Evolutionary conservation across 257 asterid species (phyloP), one percentile per base, ranked within the genome.

Genomic region (Solanum arcanum): DNA sequence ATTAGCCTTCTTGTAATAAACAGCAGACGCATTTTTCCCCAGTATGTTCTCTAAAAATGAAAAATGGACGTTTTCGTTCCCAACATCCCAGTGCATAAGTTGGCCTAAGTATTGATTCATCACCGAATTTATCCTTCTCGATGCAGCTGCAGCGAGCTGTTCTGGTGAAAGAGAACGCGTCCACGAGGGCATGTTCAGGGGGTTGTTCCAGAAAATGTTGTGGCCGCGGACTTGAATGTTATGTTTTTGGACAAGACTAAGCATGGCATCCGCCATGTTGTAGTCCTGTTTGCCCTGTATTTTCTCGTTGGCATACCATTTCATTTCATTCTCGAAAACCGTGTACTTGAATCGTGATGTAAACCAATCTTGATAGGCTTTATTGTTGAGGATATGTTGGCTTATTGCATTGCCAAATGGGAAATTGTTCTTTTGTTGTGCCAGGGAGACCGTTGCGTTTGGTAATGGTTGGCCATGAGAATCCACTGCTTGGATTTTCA

Each of bases 11-110:
- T 86, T 9, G 74, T 91, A 91, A 86, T 91, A 94, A 47, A 10
- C 6, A 16, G 91, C 64, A 0, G 95, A 90, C 1, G 94, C 93
- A 60, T 86, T 86, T 6, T 86, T 37, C 8, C 96, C 97, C 0
- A 94, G 88, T 9, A 85, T 86, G 5, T 68, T 37, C 87, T 93
- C 96, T n/a, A 90, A 89, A 86, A 92, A 94, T 0, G 90, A 82
- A 15, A 35, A 91, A 29, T 94, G 97, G 1, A 95, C 83, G 91
- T 93, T 93, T 86, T 93, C 98, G 15, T 95, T 95, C 84, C 84
- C 90, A 5, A 93, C 98, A 21, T 95, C 98, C 98, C 98, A 95
- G 52, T 94, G 95, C 18, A 95, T 81, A 89, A 94, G 86, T 4
- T 91, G 89, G 0, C 87, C 87, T 60, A 78, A 9, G 42, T 96